Conservation (phyloP, 208 protist species). For the Acanthamoeba lenticulata region DNA sequence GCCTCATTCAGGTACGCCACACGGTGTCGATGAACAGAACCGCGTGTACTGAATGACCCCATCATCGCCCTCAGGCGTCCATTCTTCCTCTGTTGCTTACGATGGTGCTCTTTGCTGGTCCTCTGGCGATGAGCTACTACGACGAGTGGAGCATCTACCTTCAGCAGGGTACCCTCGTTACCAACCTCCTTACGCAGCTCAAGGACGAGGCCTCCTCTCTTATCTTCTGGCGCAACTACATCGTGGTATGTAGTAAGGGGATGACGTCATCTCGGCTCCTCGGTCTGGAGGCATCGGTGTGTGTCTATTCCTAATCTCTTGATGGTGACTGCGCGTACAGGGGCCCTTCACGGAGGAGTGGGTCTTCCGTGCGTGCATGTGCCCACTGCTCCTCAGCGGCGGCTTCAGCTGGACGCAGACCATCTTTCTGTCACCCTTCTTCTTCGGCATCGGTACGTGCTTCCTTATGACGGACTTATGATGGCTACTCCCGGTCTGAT, state of each 20-base stretch:
- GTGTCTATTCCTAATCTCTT: no score
- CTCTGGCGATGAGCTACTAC: constrained; percentile 57
- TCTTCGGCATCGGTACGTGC: constrained; percentile 68
- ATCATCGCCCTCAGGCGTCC: background rate
- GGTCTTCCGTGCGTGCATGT: constrained; percentile 70
- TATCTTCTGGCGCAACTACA: constrained; percentile 66
- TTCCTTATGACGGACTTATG: no score
- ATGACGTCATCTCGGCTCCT: no score
- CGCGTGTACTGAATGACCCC: background rate
- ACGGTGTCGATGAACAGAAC: background rate
- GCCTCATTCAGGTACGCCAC: background rate
- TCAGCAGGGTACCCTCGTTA: background rate
- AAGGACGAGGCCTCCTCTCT: constrained; percentile 2
- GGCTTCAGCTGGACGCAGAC: constrained; percentile 49
- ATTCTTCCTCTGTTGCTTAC: constrained; percentile 14
- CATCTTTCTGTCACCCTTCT: constrained; percentile 66
- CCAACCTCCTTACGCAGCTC: background rate
- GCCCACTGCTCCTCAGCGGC: constrained; percentile 64
- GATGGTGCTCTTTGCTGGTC: constrained; percentile 62
- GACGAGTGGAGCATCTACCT: background rate
- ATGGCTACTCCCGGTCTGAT: background rate
- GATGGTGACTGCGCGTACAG: background rate
- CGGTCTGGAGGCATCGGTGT: no score
- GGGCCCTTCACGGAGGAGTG: constrained; percentile 70
- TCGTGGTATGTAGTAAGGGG: background rate